Percentiles rank a stretch among this genome's conserved stretches.
These are phyloP conservation scores for Priceomyces castillae DNA, from an alignment of 805 yeast genomes.

Conservation along the genomic window DNA sequence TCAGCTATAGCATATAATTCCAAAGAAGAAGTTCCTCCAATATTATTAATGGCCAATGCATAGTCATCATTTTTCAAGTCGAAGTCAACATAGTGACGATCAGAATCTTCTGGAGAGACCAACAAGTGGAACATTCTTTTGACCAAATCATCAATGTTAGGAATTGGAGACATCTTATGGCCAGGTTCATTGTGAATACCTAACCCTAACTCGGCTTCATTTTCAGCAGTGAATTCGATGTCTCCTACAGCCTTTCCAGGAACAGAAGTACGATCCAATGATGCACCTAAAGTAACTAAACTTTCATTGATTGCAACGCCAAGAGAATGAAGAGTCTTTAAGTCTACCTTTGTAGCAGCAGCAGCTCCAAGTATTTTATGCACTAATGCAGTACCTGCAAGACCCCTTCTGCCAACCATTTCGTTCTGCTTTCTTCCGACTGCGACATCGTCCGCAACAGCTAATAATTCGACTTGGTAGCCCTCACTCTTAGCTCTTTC, in stretches of 20 bases:
- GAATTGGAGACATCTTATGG: conserved; percentile 59
- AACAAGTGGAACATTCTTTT: conserved; percentile 60
- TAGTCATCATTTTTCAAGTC: conserved; percentile 56
- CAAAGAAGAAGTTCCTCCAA: conserved; percentile 85
- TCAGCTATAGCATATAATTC: conserved; percentile 74
- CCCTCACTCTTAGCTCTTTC: conserved; percentile 85
- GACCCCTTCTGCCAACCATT: conserved; percentile 90
- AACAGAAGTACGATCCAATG: conserved; percentile 84
- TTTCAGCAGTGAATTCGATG: conserved; percentile 46
- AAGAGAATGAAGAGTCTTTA: conserved; percentile 53
- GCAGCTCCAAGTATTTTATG: conserved; percentile 86
- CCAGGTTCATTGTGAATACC: conserved; percentile 98
- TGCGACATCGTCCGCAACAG: conserved; percentile 90
- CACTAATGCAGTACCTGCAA: conserved; percentile 86
- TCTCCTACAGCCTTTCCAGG: conserved; percentile 63
- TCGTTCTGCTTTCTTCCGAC: conserved; percentile 90
- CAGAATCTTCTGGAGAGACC: conserved; percentile 61
- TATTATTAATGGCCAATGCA: conserved; percentile 71
- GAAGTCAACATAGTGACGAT: conserved; percentile 79
- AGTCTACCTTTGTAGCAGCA: conserved; percentile 30
- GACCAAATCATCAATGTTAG: conserved; percentile 59
- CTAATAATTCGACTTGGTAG: conserved; percentile 63
- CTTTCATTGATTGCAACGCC: conserved; percentile 63
- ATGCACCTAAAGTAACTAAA: conserved; percentile 84
- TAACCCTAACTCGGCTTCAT: conserved; percentile 87